Conservation (phyloP, 768 basidiomycete genomes). For the Rhizopogon salebrosus region DNA sequence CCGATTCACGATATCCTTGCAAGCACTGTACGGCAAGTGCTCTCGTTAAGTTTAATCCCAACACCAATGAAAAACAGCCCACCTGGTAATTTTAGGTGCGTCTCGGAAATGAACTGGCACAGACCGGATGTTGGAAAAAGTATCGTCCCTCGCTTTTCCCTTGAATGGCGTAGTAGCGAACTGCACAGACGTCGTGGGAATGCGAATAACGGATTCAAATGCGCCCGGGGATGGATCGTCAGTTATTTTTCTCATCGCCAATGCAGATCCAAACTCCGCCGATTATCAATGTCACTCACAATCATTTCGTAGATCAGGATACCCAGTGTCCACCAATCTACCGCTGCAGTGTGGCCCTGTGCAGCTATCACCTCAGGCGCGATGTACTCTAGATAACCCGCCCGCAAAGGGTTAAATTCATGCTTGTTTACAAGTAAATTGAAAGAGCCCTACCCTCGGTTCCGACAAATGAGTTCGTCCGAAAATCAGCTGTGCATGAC, state of each 20-base stretch:
- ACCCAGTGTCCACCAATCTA: slow-evolving; percentile 99
- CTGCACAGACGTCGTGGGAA: slow-evolving; percentile 36
- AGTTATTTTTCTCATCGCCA: slow-evolving; percentile 20
- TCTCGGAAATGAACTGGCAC: slow-evolving; percentile 86
- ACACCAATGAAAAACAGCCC: slow-evolving; percentile 24
- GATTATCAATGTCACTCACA: slow-evolving; percentile 50
- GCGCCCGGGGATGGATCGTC: too few species aligned
- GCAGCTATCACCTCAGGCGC: slow-evolving; percentile 98
- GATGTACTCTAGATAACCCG: slow-evolving; percentile 76
- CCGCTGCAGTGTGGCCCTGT: slow-evolving; percentile 94
- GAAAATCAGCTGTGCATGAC: slow-evolving; percentile 94
- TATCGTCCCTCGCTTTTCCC: slow-evolving; percentile 88
- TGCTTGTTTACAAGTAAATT: slow-evolving; percentile 1
- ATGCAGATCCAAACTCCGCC: slow-evolving; percentile 1
- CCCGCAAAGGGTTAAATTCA: neutral
- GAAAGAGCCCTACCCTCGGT: slow-evolving; percentile 74
- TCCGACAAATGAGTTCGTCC: slow-evolving; percentile 98
- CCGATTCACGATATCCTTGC: slow-evolving; percentile 84
- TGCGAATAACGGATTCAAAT: slow-evolving; percentile 8
- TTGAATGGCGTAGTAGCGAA: slow-evolving; percentile 99
- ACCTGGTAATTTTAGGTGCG: slow-evolving; percentile 71
- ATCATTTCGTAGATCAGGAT: slow-evolving; percentile 99
- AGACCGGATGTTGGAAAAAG: slow-evolving; percentile 92
- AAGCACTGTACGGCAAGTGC: slow-evolving; percentile 46
- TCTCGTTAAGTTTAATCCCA: slow-evolving; percentile 9